Conservation (phyloP, 1,139 yeast species). For the Yamadazyma dendronema region DNA sequence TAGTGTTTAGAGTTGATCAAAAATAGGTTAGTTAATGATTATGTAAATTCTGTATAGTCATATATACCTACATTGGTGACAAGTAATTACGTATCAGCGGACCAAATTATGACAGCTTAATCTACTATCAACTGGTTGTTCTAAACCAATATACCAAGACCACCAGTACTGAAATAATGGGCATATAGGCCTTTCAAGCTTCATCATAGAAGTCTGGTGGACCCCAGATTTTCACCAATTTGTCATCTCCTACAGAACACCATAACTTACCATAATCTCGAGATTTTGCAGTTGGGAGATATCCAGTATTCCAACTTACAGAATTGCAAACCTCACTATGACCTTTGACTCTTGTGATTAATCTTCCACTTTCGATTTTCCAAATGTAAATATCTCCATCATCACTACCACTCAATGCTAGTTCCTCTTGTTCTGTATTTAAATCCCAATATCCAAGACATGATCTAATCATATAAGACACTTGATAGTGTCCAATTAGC, state of each 20-base stretch:
- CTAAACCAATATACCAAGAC: too few species aligned
- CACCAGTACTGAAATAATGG: too few species aligned
- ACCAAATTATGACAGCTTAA: too few species aligned
- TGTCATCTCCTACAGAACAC: constrained; percentile 88
- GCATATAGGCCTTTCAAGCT: too few species aligned
- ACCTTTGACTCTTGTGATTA: constrained; percentile 57
- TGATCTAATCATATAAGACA: constrained; percentile 69
- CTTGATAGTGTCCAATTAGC: constrained; percentile 71
- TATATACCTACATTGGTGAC: not conserved
- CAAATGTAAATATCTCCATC: constrained; percentile 79
- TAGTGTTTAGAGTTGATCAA: not conserved
- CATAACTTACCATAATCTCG: constrained; percentile 52
- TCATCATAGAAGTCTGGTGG: constrained; percentile 20
- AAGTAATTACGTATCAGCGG: too few species aligned
- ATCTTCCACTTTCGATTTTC: constrained; percentile 73
- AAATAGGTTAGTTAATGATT: not conserved
- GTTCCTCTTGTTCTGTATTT: constrained; percentile 53
- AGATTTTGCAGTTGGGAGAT: constrained; percentile 18
- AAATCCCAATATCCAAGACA: constrained; percentile 60
- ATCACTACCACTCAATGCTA: constrained; percentile 79
- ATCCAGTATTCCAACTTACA: constrained; percentile 69
- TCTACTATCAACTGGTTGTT: too few species aligned
- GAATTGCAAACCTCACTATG: constrained; percentile 71
- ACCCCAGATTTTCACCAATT: constrained; percentile 66
- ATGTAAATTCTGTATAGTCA: not conserved